These are phyloP conservation scores for Neopestalotiopsis clavispora DNA, from an alignment of 2,329 filamentous ascomycete species.

Conservation along the genomic window DNA sequence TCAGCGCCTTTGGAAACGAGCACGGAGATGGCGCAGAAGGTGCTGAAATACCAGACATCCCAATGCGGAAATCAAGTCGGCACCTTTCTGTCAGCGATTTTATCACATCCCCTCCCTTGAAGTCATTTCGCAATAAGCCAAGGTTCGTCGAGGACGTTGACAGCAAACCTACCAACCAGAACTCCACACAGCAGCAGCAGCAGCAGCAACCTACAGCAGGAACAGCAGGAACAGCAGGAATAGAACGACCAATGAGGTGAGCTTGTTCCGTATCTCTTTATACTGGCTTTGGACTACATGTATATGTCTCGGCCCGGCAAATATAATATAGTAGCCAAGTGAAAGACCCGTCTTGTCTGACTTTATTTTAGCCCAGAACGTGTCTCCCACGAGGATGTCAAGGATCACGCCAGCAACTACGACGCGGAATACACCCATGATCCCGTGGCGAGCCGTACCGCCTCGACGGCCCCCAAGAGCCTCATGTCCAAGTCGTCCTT, in stretches of 20 bases:
- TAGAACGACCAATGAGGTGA: conserved; percentile 10
- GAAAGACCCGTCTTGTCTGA: neutral
- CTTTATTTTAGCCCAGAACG: neutral
- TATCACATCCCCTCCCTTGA: conserved; percentile 15
- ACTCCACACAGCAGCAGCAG: neutral
- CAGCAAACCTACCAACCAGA: neutral
- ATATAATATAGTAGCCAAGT: neutral
- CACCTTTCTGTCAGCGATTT: conserved; percentile 10
- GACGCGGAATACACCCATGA: conserved; percentile 23
- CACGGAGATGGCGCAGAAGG: conserved; percentile 3
- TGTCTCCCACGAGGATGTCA: conserved; percentile 2
- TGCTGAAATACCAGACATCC: conserved; percentile 21
- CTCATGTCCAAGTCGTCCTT: conserved; percentile 32
- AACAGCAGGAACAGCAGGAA: neutral
- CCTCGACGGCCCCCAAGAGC: conserved; percentile 32
- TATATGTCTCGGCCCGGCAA: neutral
- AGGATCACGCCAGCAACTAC: conserved; percentile 12
- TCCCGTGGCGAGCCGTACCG: conserved; percentile 26
- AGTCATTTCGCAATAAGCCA: conserved; percentile 6
- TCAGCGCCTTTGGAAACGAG: conserved; percentile 16
- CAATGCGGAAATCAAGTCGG: conserved; percentile 16
- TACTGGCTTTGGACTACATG: neutral
- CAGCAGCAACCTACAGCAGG: neutral
- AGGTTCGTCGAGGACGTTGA: conserved; percentile 17
- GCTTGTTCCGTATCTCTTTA: neutral